Conservation (phyloP, 345 rosid species). For the Corchorus olitorius region DNA sequence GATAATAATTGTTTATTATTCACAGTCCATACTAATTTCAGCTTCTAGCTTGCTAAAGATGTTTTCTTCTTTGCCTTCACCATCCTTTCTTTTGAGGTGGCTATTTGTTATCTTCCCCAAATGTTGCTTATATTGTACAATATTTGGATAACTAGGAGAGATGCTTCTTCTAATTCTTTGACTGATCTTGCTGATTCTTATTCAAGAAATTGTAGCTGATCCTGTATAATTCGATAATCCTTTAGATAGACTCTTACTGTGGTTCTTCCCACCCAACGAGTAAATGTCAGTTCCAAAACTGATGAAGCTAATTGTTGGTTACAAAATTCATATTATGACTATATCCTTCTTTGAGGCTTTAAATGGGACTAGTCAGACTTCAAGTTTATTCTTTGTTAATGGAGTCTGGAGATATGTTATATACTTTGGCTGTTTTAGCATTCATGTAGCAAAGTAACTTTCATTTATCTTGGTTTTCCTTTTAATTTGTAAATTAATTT, state of each 20-base stretch:
- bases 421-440: not conserved
- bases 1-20: not conserved
- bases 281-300: not conserved
- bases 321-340: not conserved
- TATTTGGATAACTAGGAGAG: too few species aligned
- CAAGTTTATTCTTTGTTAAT: not conserved
- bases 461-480: not conserved
- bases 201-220: constrained; percentile 3
- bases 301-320: not conserved
- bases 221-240: not conserved
- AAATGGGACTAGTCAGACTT: not conserved
- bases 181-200: not conserved
- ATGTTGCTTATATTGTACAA: not conserved
- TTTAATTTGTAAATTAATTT: not conserved
- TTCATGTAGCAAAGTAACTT: not conserved
- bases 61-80: not conserved
- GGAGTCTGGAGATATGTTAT: not conserved
- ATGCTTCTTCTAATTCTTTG: too few species aligned
- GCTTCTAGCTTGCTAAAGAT: not conserved
- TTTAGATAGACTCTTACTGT: not conserved
- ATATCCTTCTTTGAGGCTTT: constrained; percentile 5
- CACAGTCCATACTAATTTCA: not conserved
- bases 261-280: not conserved
- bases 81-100: not conserved
- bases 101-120: not conserved